Evolutionary conservation across 1,284 basidiomycete species (phyloP), one percentile per base, ranked within the genome.

Genomic region (Schizopora paradoxa): DNA sequence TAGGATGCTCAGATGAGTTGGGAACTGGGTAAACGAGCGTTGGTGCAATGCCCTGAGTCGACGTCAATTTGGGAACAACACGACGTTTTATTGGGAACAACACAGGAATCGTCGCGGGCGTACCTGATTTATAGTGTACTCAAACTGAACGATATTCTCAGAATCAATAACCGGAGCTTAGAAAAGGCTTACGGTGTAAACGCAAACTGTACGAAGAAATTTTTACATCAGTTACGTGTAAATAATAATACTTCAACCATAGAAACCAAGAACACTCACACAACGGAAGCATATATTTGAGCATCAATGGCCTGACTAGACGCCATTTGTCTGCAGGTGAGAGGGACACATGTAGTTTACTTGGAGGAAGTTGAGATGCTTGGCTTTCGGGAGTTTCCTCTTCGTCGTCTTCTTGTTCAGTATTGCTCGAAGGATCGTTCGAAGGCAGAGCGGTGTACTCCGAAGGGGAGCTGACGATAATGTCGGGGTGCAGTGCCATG

Each of bases 11-110:
- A 29, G 76, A 66, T 1, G 70, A 61, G 0, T 73, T 66, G 0
- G 95, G 95, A 8, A 96, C 74, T 1, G 91, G 86, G 60, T 96
- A 99, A 11, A 98, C 65, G 8, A 99, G 72, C 0, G 92, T 97
- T 0, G 95, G 94, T 8, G 91, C 79, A 8, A 96, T 79, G 18
- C 92, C 92, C 79, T 91, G 41, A 49, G 6, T 14, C 45, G 11
- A 26, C 7, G n/a, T 16, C 5, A 3, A 23, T 41, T 23, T n/a
- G n/a, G n/a, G n/a, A n/a, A n/a, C n/a, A n/a, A n/a, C n/a, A n/a
- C n/a, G n/a, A 43, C 32, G 32, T 11, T 32, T 33, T 8, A 23
- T 8, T 6, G 16, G 18, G 21, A 52, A 21, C 6, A 21, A 23
- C 32, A 14, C 37, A 14, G n/a, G 23, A 38, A 29, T 21, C 7